A percentile compares a stretch with the other conserved stretches of the same genome.
These are phyloP conservation scores for Bacterosira constricta DNA, from an alignment of 108 stramenopile species.

Conservation along the genomic window DNA sequence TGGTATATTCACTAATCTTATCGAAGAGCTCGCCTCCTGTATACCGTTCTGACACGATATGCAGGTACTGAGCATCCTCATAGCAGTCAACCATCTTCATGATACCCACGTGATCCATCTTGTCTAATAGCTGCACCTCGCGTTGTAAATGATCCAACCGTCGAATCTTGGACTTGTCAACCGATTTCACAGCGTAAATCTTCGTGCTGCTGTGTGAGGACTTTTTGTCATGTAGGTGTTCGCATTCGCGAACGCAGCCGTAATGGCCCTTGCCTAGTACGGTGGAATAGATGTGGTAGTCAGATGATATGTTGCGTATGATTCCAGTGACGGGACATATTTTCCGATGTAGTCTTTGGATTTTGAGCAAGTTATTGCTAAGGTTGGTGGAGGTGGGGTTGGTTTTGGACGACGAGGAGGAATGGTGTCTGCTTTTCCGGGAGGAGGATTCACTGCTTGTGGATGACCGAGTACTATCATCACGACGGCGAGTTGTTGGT, in stretches of 20 bases:
- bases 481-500: too few species aligned
- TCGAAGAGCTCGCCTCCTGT: conserved; percentile 73
- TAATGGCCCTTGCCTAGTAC: conserved; percentile 25
- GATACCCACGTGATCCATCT: conserved; percentile 26
- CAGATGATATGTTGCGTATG: too few species aligned
- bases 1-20: conserved; percentile 13
- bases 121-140: conserved; percentile 4
- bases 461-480: too few species aligned
- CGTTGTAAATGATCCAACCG: conserved; percentile 23
- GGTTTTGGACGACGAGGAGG: too few species aligned
- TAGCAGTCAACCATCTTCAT: conserved; percentile 40
- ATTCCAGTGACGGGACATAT: too few species aligned
- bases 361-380: too few species aligned
- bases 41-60: conserved; percentile 61
- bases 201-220: conserved; percentile 31
- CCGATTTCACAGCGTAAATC: conserved; percentile 61
- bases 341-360: too few species aligned
- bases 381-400: too few species aligned
- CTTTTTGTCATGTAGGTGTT: too few species aligned
- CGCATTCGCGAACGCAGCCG: conserved; percentile 19
- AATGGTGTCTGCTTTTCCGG: too few species aligned
- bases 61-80: conserved; percentile 45
- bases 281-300: conserved; percentile 11
- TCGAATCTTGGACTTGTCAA: conserved; percentile 44
- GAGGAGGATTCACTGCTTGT: too few species aligned